Evolutionary conservation across 2,329 filamentous ascomycete genomes (phyloP).

Genomic region (Karstenula rhodostoma): DNA sequence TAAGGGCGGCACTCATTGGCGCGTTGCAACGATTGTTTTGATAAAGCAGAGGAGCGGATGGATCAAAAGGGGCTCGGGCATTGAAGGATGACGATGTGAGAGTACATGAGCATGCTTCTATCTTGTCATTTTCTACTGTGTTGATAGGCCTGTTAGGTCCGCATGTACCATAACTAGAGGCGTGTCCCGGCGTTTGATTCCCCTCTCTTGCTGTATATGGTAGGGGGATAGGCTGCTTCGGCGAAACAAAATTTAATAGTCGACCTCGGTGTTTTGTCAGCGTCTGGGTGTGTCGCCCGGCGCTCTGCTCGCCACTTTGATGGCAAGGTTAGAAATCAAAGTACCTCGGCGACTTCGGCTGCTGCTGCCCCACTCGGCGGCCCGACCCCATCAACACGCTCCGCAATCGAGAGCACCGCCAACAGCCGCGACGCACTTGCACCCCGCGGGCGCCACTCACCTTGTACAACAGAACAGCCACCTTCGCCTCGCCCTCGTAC

Average conservation of each 20-base stretch:
- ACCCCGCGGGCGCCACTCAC: slow-evolving; percentile 3
- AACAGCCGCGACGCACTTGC: neutral
- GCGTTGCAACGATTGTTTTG: slow-evolving; percentile 3
- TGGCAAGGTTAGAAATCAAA: slow-evolving; percentile 19
- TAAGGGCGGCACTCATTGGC: neutral
- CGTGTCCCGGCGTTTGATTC: slow-evolving; percentile 38
- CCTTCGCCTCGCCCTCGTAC: neutral
- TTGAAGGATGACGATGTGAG: slow-evolving; percentile 15
- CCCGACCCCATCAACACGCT: slow-evolving; percentile 18
- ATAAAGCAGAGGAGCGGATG: neutral
- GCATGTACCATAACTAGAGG: slow-evolving; percentile 43
- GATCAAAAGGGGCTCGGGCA: slow-evolving; percentile 1
- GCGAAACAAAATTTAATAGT: slow-evolving; percentile 22
- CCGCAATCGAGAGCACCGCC: neutral
- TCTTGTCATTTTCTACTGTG: slow-evolving; percentile 33
- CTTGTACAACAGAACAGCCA: slow-evolving; percentile 10
- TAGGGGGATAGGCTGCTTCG: slow-evolving; percentile 14
- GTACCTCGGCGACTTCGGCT: slow-evolving; percentile 29
- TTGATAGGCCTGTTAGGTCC: slow-evolving; percentile 29
- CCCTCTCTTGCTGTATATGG: slow-evolving; percentile 32
- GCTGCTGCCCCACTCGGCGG: slow-evolving; percentile 20
- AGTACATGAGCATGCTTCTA: slow-evolving; percentile 21
- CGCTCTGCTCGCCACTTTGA: slow-evolving; percentile 17
- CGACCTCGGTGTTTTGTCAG: neutral
- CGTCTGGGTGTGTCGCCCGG: neutral